Evolutionary conservation across 345 rosid genomes (phyloP), one percentile per base, ranked within the genome.

Genomic region (Eutrema japonicum): DNA sequence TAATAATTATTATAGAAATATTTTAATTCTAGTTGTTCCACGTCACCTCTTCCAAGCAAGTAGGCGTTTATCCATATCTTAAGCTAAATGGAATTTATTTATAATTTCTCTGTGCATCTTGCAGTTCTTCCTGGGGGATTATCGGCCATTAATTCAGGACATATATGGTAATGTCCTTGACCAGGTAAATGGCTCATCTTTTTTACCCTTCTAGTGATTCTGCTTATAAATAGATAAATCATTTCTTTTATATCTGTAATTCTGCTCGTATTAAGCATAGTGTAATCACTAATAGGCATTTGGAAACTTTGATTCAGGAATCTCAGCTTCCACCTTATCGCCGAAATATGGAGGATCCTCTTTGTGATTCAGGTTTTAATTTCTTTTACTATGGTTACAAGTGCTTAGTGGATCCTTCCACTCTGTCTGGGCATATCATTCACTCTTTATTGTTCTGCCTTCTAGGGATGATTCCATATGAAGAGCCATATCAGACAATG

Each of bases 111-210:
- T 58, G 43, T 58, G 72, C 56, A 36, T 60, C 61, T 55, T 59
- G 71, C 90, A 96, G 99, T 96, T 96, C 76, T 96, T 87, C 83
- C 89, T 96, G 38, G 99, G 99, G 77, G 99, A 96, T 79, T 96
- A 90, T 81, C 97, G 99, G 33, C 99, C 99, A 11, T 74, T 96
- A 69, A 71, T 90, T 65, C 96, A 90, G 64, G 99, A 96, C 83
- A 75, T 86, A 60, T 68, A 80, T 45, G 99, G 98, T 45, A 84
- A 92, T 81, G 89, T 86, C 65, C 88, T 96, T 78, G 99, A 96
- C 79, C 97, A 89, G 97, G 99, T 96, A 53, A 83, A 62, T 75
- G 13, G 68, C 56, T 71, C 48, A 22, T 42, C 18, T 73, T 57
- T 63, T 63, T 55, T 52, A 36, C 42, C 72, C 68, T 57, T 58